Conservation (phyloP, 176 grass and related monocot genomes). For the Echinochloa phyllopogon region DNA sequence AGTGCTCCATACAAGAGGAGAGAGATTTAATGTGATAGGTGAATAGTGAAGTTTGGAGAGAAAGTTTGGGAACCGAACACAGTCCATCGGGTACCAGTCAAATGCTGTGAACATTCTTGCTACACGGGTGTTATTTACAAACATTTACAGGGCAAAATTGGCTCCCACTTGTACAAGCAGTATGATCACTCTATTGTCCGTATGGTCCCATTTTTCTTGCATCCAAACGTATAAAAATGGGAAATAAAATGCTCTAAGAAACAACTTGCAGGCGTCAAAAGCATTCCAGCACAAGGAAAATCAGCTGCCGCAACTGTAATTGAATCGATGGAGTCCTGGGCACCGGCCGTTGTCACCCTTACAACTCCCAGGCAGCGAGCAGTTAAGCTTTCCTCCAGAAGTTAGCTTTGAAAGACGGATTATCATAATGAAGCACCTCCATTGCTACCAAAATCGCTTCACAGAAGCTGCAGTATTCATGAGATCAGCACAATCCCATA, state of each 20-base stretch:
- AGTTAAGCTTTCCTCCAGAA: background rate
- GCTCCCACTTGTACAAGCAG: slow-evolving; percentile 20
- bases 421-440: slow-evolving; percentile 13
- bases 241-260: background rate
- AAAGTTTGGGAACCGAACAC: too few species aligned
- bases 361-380: background rate
- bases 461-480: slow-evolving; percentile 16
- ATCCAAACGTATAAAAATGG: slow-evolving; percentile 24
- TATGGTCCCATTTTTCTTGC: slow-evolving; percentile 12
- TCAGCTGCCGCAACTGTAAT: background rate
- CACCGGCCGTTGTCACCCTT: background rate
- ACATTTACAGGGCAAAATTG: slow-evolving; percentile 51
- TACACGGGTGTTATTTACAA: slow-evolving; percentile 23
- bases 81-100: too few species aligned
- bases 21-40: too few species aligned
- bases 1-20: too few species aligned
- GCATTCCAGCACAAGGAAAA: slow-evolving; percentile 14
- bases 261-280: background rate
- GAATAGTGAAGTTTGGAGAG: too few species aligned
- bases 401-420: background rate
- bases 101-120: background rate
- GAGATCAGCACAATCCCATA: background rate
- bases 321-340: background rate
- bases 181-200: background rate
- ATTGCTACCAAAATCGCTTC: background rate